Evolutionary conservation across 2,329 filamentous ascomycete genomes (phyloP), one percentile per base, ranked within the genome.

Genomic region (Fusarium floridanum): DNA sequence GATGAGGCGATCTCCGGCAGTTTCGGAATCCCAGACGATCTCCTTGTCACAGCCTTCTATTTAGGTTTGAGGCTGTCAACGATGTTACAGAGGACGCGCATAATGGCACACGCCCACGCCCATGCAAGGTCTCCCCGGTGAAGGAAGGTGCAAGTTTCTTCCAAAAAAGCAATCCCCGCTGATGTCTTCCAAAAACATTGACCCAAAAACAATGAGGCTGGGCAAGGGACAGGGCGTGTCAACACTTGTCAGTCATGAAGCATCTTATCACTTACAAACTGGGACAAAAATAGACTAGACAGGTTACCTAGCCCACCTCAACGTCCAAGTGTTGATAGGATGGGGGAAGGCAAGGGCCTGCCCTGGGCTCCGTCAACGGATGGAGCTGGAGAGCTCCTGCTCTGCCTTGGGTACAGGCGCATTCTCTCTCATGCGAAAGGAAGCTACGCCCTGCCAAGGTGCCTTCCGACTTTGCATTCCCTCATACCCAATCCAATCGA

Each of bases 381-480:
- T 53, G 48, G 48, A 53, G 53, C n/a, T 59, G 55, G 11, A 37
- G 10, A 59, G 34, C 17, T 59, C 34, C 55, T 56, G 29, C 50
- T 20, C 20, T 59, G 34, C 22, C 22, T 59, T 59, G 36, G 56
- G 56, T 39, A 59, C 56, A 39, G 36, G 56, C 22, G 36, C 56
- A 59, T 59, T 59, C 17, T 59, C 36, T 59, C 27, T 59, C 56
- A 59, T 59, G 56, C 36, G 36, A 59, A 59, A 29, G 56, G 22
- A 41, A 64, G 61, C 32, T 7, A 22, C 29, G 34, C 43, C 41
- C 41, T 50, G 50, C 59, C 24, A 65, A 63, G n/a, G 53, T 34
- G 41, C 67, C 59, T 68, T 61, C 68, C 32, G 12, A 45, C 22
- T 59, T 34, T 59, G 50, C 53, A 57, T 14, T 29, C 50, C n/a